phyloP scores from a whole-genome alignment of 2,329 filamentous ascomycete genomes.

The Xylariaceae sp. region DNA sequence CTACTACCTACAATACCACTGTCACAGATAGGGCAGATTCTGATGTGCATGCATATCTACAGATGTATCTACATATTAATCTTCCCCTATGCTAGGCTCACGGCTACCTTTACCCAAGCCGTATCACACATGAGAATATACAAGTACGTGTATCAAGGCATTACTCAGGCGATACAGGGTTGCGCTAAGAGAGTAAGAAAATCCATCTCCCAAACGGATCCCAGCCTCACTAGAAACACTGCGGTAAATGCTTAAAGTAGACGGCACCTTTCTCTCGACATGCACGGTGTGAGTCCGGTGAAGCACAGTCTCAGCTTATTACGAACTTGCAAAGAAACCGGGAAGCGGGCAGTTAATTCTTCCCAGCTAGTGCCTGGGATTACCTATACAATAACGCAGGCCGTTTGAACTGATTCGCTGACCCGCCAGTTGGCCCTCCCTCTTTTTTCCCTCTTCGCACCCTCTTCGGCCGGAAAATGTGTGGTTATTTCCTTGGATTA shows the following conservation, averaged over 20 bases:
- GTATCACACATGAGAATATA: neutral
- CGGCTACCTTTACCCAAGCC: too few species aligned
- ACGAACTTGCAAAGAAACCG: too few species aligned
- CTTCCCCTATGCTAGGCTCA: too few species aligned
- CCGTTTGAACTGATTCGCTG: constrained; percentile 18
- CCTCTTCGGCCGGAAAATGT: constrained; percentile 15
- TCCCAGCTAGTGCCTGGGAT: too few species aligned
- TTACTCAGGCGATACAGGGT: constrained; percentile 12
- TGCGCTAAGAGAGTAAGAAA: constrained; percentile 25
- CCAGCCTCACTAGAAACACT: constrained; percentile 23
- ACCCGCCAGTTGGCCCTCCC: neutral
- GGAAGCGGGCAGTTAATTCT: neutral
- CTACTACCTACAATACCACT: too few species aligned
- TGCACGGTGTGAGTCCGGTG: constrained; percentile 7
- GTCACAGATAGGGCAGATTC: too few species aligned
- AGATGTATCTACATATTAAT: too few species aligned
- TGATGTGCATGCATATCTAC: too few species aligned
- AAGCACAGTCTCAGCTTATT: neutral
- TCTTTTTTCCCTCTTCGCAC: neutral
- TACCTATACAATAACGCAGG: too few species aligned
- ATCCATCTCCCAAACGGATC: constrained; percentile 22
- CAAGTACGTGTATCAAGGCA: neutral
- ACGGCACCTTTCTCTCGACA: neutral
- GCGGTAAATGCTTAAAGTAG: too few species aligned
- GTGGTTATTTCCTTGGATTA: constrained; percentile 24